phyloP scores from a whole-genome alignment of 306 rosid species.

The Cicer judaicum region DNA sequence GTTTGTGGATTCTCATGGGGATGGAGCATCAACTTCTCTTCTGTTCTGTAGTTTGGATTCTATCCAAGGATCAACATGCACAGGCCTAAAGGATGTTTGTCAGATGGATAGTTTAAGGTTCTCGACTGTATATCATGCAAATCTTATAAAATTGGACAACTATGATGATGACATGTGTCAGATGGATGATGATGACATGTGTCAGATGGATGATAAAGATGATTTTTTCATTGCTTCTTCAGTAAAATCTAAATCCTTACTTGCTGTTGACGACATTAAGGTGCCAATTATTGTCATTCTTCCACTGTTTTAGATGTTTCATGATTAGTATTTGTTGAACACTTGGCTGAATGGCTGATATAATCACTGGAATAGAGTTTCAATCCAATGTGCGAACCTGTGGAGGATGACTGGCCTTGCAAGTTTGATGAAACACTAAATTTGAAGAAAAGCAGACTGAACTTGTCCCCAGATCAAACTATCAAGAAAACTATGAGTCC shows the following conservation, averaged over 20 bases:
- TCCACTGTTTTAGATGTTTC: constrained; percentile 42
- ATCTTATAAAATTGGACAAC: constrained; percentile 51
- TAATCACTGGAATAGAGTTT: constrained; percentile 68
- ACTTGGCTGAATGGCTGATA: constrained; percentile 28
- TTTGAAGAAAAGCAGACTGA: constrained; percentile 52
- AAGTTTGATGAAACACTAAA: constrained; percentile 63
- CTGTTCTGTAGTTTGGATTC: constrained; percentile 57
- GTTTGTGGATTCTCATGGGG: constrained; percentile 39
- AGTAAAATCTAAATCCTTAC: constrained; percentile 54
- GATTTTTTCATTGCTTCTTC: constrained; percentile 60
- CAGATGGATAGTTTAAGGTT: constrained; percentile 67
- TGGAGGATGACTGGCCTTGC: constrained; percentile 73
- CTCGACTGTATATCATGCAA: constrained; percentile 61
- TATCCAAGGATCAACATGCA: constrained; percentile 61
- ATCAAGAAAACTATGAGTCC: constrained; percentile 43
- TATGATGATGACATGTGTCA: constrained; percentile 79
- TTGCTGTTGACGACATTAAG: constrained; percentile 63
- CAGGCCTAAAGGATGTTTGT: constrained; percentile 76
- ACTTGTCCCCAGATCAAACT: constrained; percentile 56
- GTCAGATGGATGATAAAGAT: constrained; percentile 77
- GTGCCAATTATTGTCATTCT: constrained; percentile 47
- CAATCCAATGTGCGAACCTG: constrained; percentile 81
- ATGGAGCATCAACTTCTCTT: constrained; percentile 30
- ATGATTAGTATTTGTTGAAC: constrained; percentile 24
- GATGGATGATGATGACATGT: constrained; percentile 78